These are phyloP conservation scores for Vitis rotundifolia DNA, from an alignment of 164 flowering plant species.

Conservation along the genomic window DNA sequence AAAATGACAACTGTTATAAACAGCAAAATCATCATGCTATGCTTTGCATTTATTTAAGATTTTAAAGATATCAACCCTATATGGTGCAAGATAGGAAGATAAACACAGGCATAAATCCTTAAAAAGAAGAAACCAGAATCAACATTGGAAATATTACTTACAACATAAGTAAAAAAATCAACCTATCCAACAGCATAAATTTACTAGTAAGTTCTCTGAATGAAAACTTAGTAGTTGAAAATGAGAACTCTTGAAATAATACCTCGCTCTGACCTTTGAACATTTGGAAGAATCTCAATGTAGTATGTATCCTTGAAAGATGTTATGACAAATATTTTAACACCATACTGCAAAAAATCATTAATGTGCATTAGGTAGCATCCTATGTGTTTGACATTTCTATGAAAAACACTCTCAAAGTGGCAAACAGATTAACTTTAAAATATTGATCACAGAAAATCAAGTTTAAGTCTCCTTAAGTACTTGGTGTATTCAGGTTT, in stretches of 20 bases:
- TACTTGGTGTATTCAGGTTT: background rate
- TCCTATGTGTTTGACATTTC: background rate
- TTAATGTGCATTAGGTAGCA: conserved; percentile 1
- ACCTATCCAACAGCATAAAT: background rate
- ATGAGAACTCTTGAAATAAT: background rate
- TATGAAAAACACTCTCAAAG: background rate
- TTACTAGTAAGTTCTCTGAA: background rate
- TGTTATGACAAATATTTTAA: background rate
- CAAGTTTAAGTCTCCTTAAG: background rate
- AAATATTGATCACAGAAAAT: background rate
- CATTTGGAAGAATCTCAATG: background rate
- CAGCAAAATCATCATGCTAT: background rate
- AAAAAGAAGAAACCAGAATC: background rate
- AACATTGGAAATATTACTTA: background rate
- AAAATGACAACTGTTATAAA: background rate
- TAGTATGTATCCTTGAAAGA: conserved; percentile 7
- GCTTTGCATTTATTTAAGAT: background rate
- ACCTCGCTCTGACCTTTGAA: conserved; percentile 1
- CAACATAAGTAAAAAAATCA: background rate
- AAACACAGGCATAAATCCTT: background rate
- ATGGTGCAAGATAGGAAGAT: background rate
- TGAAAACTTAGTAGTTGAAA: background rate
- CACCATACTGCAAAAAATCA: background rate
- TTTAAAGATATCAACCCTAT: background rate
- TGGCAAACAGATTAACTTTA: background rate